Evolutionary conservation across 306 rosid species (phyloP), one percentile per base, ranked within the genome.

Genomic region (Glycine soja): DNA sequence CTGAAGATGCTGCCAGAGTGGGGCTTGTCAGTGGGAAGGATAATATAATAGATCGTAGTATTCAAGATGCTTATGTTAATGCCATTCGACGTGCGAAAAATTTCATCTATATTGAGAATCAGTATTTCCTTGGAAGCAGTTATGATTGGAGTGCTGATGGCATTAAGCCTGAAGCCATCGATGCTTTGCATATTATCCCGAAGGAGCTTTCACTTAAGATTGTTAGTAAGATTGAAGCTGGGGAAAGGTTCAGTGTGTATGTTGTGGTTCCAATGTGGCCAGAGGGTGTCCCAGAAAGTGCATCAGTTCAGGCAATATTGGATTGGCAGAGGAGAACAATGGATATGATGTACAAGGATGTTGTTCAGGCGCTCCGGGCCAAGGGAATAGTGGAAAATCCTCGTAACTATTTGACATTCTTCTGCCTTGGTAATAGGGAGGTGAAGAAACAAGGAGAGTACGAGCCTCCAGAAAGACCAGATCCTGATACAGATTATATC

Each of bases 301-400:
- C 81, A 42, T 88, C 90, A 3, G 94, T 90, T 75, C 94, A 90
- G 80, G 92, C 94, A 10, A 90, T 90, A 85, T 80, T 90, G 80
- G 94, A 88, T 42, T 90, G 94, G 94, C 94, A 90, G 76, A 90
- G 83, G 85, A 90, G 94, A 70, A 90, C 94, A 38, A 80, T 90
- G 89, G 92, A 90, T 16, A 87, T 86, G 86, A 90, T 90, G 94
- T 90, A 90, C 80, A 90, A 83, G 61, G 94, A 90, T 70, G 36
- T 90, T 9, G 48, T 87, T n/a, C 24, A 77, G 67, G 90, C 91
- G 10, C 88, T 90, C 46, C 56, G 11, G 5, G 94, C 88, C 38
- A 84, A 85, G 72, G 92, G 91, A 8, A 85, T 81, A 45, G 86
- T 75, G 24, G 89, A 88, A 36, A 85, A 90, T 83, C 94, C 92